These are phyloP conservation scores for Penicillium sp. DNA, from an alignment of 2,329 filamentous ascomycete genomes.

Conservation along the genomic window DNA sequence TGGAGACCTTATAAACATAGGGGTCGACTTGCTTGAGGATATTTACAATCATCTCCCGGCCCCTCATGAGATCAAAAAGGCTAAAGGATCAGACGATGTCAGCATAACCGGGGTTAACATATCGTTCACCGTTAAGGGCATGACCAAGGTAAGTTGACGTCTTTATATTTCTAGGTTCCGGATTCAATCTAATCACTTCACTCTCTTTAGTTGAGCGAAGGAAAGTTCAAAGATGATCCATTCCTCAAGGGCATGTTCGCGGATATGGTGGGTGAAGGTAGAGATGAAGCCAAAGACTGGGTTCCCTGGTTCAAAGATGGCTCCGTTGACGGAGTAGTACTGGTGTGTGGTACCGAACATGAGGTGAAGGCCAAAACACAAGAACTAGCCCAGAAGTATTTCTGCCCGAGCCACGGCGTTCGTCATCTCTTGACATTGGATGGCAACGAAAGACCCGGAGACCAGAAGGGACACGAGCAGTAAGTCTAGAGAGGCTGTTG, in stretches of 20 bases:
- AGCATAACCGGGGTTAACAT: constrained; percentile 8
- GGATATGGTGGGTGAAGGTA: constrained; percentile 10
- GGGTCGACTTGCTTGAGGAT: neutral
- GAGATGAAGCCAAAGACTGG: constrained; percentile 8
- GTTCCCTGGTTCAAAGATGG: neutral
- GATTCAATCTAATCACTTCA: neutral
- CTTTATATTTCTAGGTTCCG: neutral
- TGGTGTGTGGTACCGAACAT: neutral
- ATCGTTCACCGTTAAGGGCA: constrained; percentile 8
- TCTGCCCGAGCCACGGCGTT: neutral
- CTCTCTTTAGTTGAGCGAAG: neutral
- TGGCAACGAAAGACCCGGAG: neutral
- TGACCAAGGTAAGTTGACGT: constrained; percentile 7
- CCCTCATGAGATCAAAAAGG: constrained; percentile 1
- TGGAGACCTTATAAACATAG: neutral
- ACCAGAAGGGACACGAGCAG: constrained; percentile 16
- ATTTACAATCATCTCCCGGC: neutral
- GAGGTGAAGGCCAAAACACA: neutral
- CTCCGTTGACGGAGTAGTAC: constrained; percentile 8
- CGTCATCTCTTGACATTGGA: neutral
- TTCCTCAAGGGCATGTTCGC: constrained; percentile 14
- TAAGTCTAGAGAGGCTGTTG: constrained; percentile 2
- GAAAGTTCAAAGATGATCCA: constrained; percentile 8
- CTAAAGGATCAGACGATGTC: neutral
- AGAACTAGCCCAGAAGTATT: neutral